Evolutionary conservation across 106 monocot genomes (phyloP).

Genomic region (Hemerocallis citrina): DNA sequence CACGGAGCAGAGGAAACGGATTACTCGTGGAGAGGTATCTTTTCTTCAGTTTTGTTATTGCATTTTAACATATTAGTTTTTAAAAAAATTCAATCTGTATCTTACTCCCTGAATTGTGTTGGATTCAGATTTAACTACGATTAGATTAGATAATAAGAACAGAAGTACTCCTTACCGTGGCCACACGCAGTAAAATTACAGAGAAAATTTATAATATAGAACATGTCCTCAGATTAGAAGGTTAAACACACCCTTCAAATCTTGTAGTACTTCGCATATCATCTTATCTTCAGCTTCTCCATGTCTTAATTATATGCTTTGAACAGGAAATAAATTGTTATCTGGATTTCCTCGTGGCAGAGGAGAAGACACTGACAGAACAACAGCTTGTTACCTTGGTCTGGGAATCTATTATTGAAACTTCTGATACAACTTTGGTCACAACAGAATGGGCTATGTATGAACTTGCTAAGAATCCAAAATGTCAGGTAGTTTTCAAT

Average conservation of each 20-base stretch:
- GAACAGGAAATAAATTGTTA: constrained; percentile 51
- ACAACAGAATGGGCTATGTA: constrained; percentile 93
- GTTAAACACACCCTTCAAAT: too few relatives aligned
- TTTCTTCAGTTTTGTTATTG: neutral
- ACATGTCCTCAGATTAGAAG: too few relatives aligned
- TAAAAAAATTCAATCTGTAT: too few relatives aligned
- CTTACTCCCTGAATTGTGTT: too few relatives aligned
- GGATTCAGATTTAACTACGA: too few relatives aligned
- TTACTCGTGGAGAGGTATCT: constrained; percentile 57
- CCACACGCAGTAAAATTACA: too few relatives aligned
- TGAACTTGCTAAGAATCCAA: constrained; percentile 76
- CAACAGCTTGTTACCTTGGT: constrained; percentile 70
- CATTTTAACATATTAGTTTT: too few relatives aligned
- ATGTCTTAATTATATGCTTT: neutral
- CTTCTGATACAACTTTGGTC: constrained; percentile 81
- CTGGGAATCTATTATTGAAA: constrained; percentile 87
- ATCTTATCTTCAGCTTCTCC: neutral
- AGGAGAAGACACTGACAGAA: constrained; percentile 55
- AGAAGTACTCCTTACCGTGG: too few relatives aligned
- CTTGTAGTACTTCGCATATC: neutral
- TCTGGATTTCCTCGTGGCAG: constrained; percentile 57
- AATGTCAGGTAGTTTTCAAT: constrained; percentile 43
- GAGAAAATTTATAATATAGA: too few relatives aligned
- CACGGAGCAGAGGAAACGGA: constrained; percentile 44
- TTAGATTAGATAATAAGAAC: too few relatives aligned